Evolutionary conservation across 192 early-diverging fungal genomes (phyloP), one percentile per base, ranked within the genome.

Genomic region (Anaeromyces robustus): DNA sequence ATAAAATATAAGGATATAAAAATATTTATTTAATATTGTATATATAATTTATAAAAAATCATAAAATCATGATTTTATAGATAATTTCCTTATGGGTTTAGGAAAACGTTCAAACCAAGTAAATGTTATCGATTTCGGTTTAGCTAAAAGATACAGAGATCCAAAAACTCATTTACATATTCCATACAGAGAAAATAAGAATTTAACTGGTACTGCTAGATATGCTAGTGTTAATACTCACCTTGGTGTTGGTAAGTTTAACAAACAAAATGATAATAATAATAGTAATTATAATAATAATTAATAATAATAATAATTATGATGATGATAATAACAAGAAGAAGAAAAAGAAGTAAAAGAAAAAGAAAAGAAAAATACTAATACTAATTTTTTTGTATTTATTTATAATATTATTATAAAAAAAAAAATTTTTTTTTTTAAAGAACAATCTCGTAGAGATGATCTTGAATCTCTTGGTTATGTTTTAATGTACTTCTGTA

Each of bases 171-270:
- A 91, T 81, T 82, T 91, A 41, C 96, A 97, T 87, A 95, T 97
- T 82, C 92, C 95, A 12, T 96, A 96, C 85, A 90, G 92, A 83
- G 94, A 97, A 85, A 93, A 95, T 87, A 96, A 97, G 88, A 95
- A 94, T 85, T 87, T 97, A 80, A 96, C 94, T 29, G 96, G 96
- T 37, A 97, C 96, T 39, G 94, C 95, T 29, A 89, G 96, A 81
- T 97, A 96, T 83, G 95, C 95, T 81, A 94, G 93, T 86, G 94
- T 97, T 82, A 94, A 96, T 84, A 95, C 93, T 28, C 90, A 91
- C 77, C 82, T 91, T 81, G 90, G 89, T 68, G 88, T 89, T 78
- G 87, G 88, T 87, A 68, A 80, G 86, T 85, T 12, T 77, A 19
- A 4, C 31, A 16, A n/a, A n/a, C n/a, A n/a, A n/a, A n/a, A n/a